These are phyloP conservation scores for Kregervanrija delftensis DNA, from an alignment of 805 yeast genomes.

Conservation along the genomic window DNA sequence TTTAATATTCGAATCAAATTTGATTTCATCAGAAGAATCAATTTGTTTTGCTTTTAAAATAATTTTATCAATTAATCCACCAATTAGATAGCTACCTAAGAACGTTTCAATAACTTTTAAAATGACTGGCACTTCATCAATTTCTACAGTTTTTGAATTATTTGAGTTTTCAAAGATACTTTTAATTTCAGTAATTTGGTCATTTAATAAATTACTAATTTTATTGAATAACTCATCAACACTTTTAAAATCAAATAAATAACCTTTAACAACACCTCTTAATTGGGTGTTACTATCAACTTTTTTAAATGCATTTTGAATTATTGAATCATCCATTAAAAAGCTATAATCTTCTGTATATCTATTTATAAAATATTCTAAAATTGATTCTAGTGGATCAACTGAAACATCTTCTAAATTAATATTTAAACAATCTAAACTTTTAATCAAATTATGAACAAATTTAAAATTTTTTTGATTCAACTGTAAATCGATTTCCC, in stretches of 20 bases:
- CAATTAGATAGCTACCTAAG: constrained; percentile 28
- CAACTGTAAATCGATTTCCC: constrained; percentile 59
- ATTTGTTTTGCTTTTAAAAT: constrained; percentile 29
- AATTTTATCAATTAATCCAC: constrained; percentile 28
- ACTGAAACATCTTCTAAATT: constrained; percentile 29
- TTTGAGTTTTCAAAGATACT: constrained; percentile 15
- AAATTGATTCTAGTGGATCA: constrained; percentile 27
- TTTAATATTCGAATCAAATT: not conserved
- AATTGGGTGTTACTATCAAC: constrained; percentile 2
- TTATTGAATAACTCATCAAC: constrained; percentile 21
- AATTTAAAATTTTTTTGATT: constrained; percentile 37
- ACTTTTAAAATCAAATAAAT: constrained; percentile 15
- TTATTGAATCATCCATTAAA: constrained; percentile 16
- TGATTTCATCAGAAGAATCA: constrained; percentile 13
- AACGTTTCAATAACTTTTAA: constrained; percentile 29
- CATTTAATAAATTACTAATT: constrained; percentile 14
- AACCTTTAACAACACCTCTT: constrained; percentile 26
- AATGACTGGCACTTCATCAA: constrained; percentile 29
- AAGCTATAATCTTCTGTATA: constrained; percentile 25
- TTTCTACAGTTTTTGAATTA: constrained; percentile 4
- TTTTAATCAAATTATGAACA: constrained; percentile 23
- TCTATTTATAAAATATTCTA: constrained; percentile 27
- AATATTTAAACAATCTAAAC: constrained; percentile 19
- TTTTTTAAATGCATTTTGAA: constrained; percentile 16
- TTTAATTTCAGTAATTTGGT: constrained; percentile 24